Evolutionary conservation across 2,329 filamentous ascomycete species (phyloP), one percentile per base, ranked within the genome.

Genomic region (Aspergillus carbonarius): DNA sequence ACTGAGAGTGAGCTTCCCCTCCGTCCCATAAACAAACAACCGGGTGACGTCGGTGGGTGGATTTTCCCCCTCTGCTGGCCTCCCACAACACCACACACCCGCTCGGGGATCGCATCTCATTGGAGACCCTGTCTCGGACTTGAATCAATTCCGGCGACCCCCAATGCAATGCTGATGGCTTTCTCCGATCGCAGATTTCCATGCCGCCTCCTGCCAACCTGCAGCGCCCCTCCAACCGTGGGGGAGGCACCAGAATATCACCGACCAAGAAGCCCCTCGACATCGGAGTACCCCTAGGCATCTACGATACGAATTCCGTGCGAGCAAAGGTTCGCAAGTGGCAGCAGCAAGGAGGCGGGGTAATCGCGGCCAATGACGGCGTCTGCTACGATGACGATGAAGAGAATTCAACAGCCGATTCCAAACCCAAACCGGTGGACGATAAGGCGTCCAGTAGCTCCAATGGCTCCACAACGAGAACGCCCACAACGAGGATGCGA

Each of bases 301-400:
- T 82, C 76, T 71, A 86, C 79, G 74, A 80, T 85, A 66, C 87
- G 79, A 75, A 84, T 79, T 69, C 89, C n/a, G 89, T 96, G 49
- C 85, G 85, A 62, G 89, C 91, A 65, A 87, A 92, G 68, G 90
- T 96, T 54, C 88, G 88, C 66, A 84, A 88, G 75, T 96, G 92
- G 92, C 92, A 96, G 74, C 88, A 88, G 70, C 81, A 88, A 65
- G 91, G 89, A 68, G 89, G 88, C 34, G 83, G 84, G 5, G 88
- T 87, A 25, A 83, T 88, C 3, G 76, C 75, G 1, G 82, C 87
- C 30, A 86, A 89, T 39, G 76, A 90, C 32, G 67, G 62, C 32
- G 81, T 84, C 5, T 83, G 85, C 59, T 81, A 83, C 12, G 80
- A 82, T 13, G 85, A 89, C 13, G 83, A 85, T 4, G 79, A 73